Conservation (phyloP, 1,284 basidiomycete species). For the Sutorius eximius region DNA sequence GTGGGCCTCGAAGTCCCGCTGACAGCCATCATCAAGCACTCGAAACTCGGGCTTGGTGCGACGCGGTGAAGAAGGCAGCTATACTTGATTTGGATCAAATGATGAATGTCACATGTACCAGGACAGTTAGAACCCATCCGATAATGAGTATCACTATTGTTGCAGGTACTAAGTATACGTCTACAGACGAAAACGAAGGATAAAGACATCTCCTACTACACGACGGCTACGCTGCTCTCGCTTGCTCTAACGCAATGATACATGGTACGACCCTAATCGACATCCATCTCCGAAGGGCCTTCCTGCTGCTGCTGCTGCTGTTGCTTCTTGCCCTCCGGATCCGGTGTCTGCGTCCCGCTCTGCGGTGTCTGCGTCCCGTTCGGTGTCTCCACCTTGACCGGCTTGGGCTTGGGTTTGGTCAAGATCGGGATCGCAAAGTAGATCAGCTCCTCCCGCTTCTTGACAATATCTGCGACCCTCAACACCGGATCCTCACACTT, state of each 20-base stretch:
- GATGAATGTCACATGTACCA: neutral
- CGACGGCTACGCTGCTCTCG: neutral
- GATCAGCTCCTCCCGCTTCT: slow-evolving; percentile 87
- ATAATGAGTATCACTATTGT: slow-evolving; percentile 6
- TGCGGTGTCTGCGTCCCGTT: slow-evolving; percentile 61
- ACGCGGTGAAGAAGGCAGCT: slow-evolving; percentile 3
- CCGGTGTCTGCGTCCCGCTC: slow-evolving; percentile 56
- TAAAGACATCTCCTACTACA: neutral
- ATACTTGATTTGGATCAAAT: neutral
- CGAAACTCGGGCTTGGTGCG: slow-evolving; percentile 72
- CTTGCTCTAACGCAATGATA: neutral
- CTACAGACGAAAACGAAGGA: slow-evolving; percentile 4
- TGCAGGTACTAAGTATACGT: slow-evolving; percentile 16
- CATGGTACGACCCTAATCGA: slow-evolving; percentile 51
- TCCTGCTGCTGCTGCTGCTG: slow-evolving; percentile 36
- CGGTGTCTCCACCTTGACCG: slow-evolving; percentile 53
- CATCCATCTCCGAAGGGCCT: slow-evolving; percentile 76
- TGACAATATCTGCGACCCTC: slow-evolving; percentile 76
- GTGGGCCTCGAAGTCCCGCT: slow-evolving; percentile 66
- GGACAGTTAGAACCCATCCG: neutral
- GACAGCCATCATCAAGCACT: slow-evolving; percentile 71
- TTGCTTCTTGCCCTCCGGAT: slow-evolving; percentile 39
- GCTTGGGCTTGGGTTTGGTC: slow-evolving; percentile 86
- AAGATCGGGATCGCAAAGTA: slow-evolving; percentile 84
- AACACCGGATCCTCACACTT: slow-evolving; percentile 87